Evolutionary conservation across 495 filamentous ascomycete species (phyloP), one percentile per base, ranked within the genome.

Genomic region (Beverwykella pulmonaria): DNA sequence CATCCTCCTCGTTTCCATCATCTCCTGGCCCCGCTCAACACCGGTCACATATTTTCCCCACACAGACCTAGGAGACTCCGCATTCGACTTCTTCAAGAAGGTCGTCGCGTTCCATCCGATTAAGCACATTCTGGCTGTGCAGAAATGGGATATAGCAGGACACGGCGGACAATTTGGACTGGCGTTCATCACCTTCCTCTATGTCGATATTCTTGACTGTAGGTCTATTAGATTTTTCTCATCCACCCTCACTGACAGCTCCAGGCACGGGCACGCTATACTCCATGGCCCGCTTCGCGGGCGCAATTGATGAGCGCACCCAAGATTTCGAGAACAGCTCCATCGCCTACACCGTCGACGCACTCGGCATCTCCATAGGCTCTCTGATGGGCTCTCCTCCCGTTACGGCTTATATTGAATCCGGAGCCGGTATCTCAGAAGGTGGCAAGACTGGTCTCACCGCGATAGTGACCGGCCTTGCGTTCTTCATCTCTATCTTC

Each of bases 401-500:
- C 1, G 89, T 92, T 1, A 92, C 90, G 17, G 90, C 90, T 30
- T 93, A 91, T 72, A 85, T 93, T 68, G 90, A 93, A 76, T 90
- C 87, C 30, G 90, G 90, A 68, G 90, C 90, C 15, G 90, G 90
- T 65, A 93, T 93, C 69, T 88, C 89, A 4, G 90, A 93, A 78
- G 90, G 90, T 26, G 90, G 90, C 17, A 86, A 86, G 67, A 93
- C 90, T 0, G 90, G 90, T 8, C 78, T 93, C n/a, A 92, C 90
- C 0, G 87, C 90, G n/a, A 87, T 88, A 72, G 77, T 83, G 47
- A 87, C 90, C 0, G 90, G 90, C 27, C 30, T 92, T 54, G 90
- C 88, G 75, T 93, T 93, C 81, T 92, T 93, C 81, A 86, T 93
- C 72, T 82, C 89, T 36, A 84, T 93, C 34, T 93, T 93, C 82